Evolutionary conservation across 768 basidiomycete genomes (phyloP).

Genomic region (Mycena metata): DNA sequence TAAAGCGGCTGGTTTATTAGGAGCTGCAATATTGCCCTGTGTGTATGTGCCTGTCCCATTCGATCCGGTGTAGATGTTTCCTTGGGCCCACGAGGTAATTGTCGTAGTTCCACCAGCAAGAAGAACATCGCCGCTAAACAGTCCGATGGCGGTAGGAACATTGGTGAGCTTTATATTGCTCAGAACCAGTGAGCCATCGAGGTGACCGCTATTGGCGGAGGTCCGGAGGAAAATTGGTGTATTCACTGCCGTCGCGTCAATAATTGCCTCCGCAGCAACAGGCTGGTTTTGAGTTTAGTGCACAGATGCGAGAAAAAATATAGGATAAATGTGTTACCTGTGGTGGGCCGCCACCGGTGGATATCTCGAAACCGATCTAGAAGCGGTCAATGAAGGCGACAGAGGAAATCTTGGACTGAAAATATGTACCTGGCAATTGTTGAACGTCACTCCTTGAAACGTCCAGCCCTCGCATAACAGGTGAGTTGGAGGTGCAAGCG

Average conservation of each 20-base stretch:
- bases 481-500: constrained; percentile 58
- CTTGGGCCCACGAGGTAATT: constrained; percentile 81
- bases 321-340: constrained; percentile 57
- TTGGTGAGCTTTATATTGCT: constrained; percentile 69
- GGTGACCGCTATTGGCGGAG: constrained; percentile 59
- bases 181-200: constrained; percentile 70
- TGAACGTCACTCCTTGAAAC: constrained; percentile 57
- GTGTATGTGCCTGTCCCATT: constrained; percentile 57
- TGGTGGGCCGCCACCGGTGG: constrained; percentile 58
- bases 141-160: constrained; percentile 71
- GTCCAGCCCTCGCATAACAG: constrained; percentile 59
- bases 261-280: constrained; percentile 70
- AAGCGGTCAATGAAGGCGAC: constrained; percentile 18
- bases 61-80: constrained; percentile 75
- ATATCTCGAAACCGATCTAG: constrained; percentile 64
- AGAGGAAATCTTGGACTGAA: neutral
- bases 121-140: constrained; percentile 63
- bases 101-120: constrained; percentile 71
- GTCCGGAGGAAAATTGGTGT: constrained; percentile 73
- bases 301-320: constrained; percentile 52
- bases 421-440: constrained; percentile 54
- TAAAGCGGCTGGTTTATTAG: constrained; percentile 68
- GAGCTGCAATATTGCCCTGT: constrained; percentile 62
- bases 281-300: constrained; percentile 50
- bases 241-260: constrained; percentile 71